Percentiles rank a stretch among this genome's conserved stretches.
phyloP scores from a whole-genome alignment of 306 rosid species.

The Astragalus glycyphyllos region DNA sequence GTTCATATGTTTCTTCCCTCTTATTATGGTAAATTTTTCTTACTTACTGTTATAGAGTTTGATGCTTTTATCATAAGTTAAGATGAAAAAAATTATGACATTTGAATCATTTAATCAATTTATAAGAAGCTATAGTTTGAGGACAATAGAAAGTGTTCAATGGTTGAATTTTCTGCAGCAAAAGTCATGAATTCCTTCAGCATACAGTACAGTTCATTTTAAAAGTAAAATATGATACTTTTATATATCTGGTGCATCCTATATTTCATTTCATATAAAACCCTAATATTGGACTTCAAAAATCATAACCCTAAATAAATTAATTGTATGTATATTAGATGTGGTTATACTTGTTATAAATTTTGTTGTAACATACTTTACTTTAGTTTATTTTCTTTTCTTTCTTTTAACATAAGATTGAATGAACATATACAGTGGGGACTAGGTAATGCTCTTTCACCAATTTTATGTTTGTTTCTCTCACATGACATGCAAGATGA shows the following conservation, averaged over 20 bases:
- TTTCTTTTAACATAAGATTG: not conserved
- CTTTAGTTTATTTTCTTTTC: not conserved
- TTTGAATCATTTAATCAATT: not conserved
- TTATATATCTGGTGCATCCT: not conserved
- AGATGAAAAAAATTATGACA: not conserved
- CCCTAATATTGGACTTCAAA: conserved; percentile 49
- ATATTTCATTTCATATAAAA: conserved; percentile 40
- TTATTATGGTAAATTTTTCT: conserved; percentile 44
- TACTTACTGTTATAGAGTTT: not conserved
- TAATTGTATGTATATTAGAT: too few relatives aligned
- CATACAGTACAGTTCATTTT: conserved; percentile 13
- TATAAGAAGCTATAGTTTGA: not conserved
- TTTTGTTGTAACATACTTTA: conserved; percentile 24
- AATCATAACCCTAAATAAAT: conserved; percentile 51
- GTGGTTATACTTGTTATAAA: too few relatives aligned
- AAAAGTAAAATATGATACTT: not conserved
- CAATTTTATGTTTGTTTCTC: conserved; percentile 33
- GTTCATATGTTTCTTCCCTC: not conserved
- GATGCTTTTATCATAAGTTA: conserved; percentile 11
- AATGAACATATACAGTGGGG: conserved; percentile 30
- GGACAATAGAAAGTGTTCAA: not conserved
- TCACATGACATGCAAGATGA: conserved; percentile 44
- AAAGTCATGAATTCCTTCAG: conserved; percentile 30
- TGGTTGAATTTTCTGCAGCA: conserved; percentile 21
- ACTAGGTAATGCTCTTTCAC: conserved; percentile 30